Percentiles rank a stretch among this genome's conserved stretches.
These are phyloP conservation scores for Periconia sp. DNA, from an alignment of 2,329 filamentous ascomycete genomes.

Conservation along the genomic window DNA sequence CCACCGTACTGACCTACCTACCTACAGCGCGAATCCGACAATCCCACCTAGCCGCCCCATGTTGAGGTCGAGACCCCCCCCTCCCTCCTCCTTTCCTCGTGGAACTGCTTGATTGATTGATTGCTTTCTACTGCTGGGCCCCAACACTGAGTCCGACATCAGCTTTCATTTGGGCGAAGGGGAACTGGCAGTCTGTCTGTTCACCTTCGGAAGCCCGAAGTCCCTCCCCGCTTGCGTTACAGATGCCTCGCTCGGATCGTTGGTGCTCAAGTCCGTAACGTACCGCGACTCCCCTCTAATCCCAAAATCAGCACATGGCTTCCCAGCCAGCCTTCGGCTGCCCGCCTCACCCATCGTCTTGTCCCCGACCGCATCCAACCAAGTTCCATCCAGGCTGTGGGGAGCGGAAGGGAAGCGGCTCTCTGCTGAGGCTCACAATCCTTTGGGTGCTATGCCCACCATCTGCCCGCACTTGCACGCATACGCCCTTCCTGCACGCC, in stretches of 20 bases:
- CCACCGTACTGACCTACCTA: not conserved
- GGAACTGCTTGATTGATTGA: slow-evolving; percentile 5
- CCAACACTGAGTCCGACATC: slow-evolving; percentile 11
- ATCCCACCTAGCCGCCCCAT: slow-evolving; percentile 1
- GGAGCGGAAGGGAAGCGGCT: not conserved
- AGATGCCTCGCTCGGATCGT: slow-evolving; percentile 6
- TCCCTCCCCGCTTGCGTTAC: slow-evolving; percentile 5
- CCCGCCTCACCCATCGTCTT: not conserved
- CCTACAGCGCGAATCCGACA: not conserved
- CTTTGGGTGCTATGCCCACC: slow-evolving; percentile 2
- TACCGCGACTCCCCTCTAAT: not conserved
- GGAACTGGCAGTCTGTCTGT: not conserved
- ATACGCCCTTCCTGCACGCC: too few relatives aligned
- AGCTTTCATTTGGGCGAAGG: slow-evolving; percentile 6
- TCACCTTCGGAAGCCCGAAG: slow-evolving; percentile 2
- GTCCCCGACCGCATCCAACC: too few relatives aligned
- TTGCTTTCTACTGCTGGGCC: slow-evolving; percentile 2
- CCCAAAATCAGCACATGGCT: not conserved
- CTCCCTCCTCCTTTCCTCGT: not conserved
- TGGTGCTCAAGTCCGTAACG: slow-evolving; percentile 7
- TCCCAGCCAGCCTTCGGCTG: not conserved
- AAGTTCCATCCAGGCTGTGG: not conserved
- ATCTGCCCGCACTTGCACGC: not conserved
- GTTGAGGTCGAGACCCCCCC: not conserved
- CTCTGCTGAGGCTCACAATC: slow-evolving; percentile 3